Percentiles rank a stretch among this genome's conserved stretches.
These are phyloP conservation scores for Boletus edulis DNA, from an alignment of 768 basidiomycete genomes.

Conservation along the genomic window DNA sequence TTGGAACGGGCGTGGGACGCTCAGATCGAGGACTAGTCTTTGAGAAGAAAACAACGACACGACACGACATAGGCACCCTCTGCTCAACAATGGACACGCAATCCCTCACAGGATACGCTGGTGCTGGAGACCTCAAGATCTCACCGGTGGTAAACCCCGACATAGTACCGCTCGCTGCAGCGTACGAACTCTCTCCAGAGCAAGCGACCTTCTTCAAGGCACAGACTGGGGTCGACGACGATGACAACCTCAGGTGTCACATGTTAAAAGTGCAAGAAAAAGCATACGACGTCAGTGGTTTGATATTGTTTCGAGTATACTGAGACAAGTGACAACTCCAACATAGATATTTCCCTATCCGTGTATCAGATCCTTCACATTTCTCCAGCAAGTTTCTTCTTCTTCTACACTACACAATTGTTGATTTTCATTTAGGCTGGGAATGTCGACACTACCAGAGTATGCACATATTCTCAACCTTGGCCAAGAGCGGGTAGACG, in stretches of 20 bases:
- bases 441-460: slow-evolving; percentile 9
- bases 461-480: slow-evolving; percentile 34
- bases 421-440: slow-evolving; percentile 2
- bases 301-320: not conserved
- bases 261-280: slow-evolving; percentile 29
- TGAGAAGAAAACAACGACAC: no score
- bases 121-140: slow-evolving; percentile 10
- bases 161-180: not conserved
- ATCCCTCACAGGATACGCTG: not conserved
- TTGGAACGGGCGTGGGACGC: no score
- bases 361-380: slow-evolving; percentile 27
- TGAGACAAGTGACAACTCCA: not conserved
- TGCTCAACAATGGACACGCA: not conserved
- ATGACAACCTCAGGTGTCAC: slow-evolving; percentile 27
- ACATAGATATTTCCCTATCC: slow-evolving; percentile 26
- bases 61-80: no score
- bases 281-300: slow-evolving; percentile 27
- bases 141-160: not conserved
- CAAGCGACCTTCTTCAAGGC: slow-evolving; percentile 27
- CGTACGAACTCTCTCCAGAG: slow-evolving; percentile 10
- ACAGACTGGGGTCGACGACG: slow-evolving; percentile 28
- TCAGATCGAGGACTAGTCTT: no score
- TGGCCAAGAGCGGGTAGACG: slow-evolving; percentile 33
- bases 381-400: slow-evolving; percentile 17
- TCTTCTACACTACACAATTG: not conserved